Evolutionary conservation across 768 basidiomycete genomes (phyloP).

Genomic region (Amanita exitialis): DNA sequence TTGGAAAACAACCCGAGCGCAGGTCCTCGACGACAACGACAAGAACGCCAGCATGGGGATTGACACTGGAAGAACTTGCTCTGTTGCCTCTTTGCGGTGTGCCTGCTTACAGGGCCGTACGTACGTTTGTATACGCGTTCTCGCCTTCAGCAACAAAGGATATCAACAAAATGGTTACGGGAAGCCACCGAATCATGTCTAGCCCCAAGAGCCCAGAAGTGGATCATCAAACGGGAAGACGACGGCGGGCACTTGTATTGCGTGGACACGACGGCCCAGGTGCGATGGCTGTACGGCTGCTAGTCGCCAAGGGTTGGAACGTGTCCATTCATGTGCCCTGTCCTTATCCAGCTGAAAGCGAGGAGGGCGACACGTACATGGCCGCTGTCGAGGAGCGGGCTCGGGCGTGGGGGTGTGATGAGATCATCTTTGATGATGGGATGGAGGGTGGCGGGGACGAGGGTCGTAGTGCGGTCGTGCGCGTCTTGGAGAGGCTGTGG

Average conservation of each 20-base stretch:
- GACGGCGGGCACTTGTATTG: conserved; percentile 45
- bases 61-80: conserved; percentile 64
- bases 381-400: conserved; percentile 40
- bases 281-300: conserved; percentile 70
- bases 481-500: conserved; percentile 41
- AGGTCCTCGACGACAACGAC: conserved; percentile 8
- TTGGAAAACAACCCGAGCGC: conserved; percentile 8
- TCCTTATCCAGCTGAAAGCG: conserved; percentile 13
- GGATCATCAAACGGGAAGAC: conserved; percentile 16
- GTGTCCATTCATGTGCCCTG: conserved; percentile 60
- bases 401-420: conserved; percentile 65
- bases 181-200: not conserved
- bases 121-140: conserved; percentile 49
- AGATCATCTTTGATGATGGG: conserved; percentile 63
- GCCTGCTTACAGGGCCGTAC: conserved; percentile 74
- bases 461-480: conserved; percentile 35
- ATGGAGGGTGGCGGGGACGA: conserved; percentile 22
- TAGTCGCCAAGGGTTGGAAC: conserved; percentile 57
- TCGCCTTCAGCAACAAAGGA: conserved; percentile 11
- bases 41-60: conserved; percentile 9
- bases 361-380: conserved; percentile 27
- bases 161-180: not conserved
- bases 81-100: conserved; percentile 73
- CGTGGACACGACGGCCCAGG: conserved; percentile 68
- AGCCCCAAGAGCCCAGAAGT: not conserved